Evolutionary conservation across 495 filamentous ascomycete genomes (phyloP).

Genomic region (Talaromyces adpressus): DNA sequence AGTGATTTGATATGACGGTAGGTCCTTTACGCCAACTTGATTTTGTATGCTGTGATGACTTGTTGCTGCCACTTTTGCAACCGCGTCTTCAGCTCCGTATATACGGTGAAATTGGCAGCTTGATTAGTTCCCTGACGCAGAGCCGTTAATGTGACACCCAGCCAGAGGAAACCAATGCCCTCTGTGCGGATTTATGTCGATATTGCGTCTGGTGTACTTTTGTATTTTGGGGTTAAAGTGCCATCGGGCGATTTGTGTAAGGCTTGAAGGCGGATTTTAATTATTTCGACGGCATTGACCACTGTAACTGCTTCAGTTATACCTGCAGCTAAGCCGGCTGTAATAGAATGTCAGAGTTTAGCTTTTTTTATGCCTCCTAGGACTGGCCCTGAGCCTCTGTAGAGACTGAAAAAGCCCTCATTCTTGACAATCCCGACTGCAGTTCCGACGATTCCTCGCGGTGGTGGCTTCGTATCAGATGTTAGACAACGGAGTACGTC

Average conservation of each 20-base stretch:
- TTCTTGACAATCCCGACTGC: no score
- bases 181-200: not conserved
- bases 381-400: no score
- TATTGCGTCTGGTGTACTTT: not conserved
- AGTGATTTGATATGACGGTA: no score
- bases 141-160: not conserved
- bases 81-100: not conserved
- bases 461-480: no score
- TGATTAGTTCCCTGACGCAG: not conserved
- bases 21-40: not conserved
- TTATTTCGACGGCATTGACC: constrained; percentile 96
- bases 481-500: no score
- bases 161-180: not conserved
- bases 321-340: constrained; percentile 49
- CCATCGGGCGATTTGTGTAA: constrained; percentile 70
- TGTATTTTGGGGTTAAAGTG: not conserved
- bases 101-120: not conserved
- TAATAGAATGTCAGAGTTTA: no score
- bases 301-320: constrained; percentile 96
- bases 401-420: no score
- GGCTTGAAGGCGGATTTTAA: constrained; percentile 96
- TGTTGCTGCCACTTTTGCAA: not conserved
- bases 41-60: not conserved
- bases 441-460: no score
- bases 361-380: no score